Percentiles rank a stretch among this genome's conserved stretches.
phyloP scores from a whole-genome alignment of 176 grass and related monocot genomes.

The Paspalum notatum region DNA sequence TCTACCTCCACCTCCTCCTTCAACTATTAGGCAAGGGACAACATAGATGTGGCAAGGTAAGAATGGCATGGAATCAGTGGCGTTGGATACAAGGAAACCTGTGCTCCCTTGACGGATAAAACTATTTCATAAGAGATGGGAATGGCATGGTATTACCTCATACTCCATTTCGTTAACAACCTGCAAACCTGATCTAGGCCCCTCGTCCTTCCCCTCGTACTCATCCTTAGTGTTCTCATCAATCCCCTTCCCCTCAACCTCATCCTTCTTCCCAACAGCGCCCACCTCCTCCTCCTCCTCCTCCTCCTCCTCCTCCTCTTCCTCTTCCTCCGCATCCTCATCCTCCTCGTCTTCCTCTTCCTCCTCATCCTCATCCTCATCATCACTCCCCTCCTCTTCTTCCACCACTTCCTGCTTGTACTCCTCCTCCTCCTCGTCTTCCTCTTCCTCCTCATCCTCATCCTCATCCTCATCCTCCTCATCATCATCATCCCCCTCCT shows the following conservation, averaged over 20 bases:
- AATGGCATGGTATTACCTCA: constrained; percentile 8
- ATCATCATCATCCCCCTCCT: neutral
- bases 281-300: neutral
- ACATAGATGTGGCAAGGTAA: neutral
- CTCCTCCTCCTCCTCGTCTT: neutral
- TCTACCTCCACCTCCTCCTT: neutral
- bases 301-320: neutral
- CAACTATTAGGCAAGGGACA: neutral
- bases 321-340: neutral
- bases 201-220: neutral
- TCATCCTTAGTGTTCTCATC: too few species aligned
- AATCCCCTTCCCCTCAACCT: too few species aligned
- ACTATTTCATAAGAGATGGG: neutral
- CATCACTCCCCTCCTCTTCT: too few species aligned
- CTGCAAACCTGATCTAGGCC: neutral
- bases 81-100: neutral
- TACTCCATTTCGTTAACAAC: neutral
- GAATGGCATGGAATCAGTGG: neutral
- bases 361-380: too few species aligned
- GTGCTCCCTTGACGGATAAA: neutral
- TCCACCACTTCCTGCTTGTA: neutral
- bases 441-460: neutral
- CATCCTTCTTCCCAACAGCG: too few species aligned
- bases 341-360: neutral
- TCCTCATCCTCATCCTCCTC: neutral